Evolutionary conservation across 208 protist species (phyloP).

Genomic region (Leishmania arabica): DNA sequence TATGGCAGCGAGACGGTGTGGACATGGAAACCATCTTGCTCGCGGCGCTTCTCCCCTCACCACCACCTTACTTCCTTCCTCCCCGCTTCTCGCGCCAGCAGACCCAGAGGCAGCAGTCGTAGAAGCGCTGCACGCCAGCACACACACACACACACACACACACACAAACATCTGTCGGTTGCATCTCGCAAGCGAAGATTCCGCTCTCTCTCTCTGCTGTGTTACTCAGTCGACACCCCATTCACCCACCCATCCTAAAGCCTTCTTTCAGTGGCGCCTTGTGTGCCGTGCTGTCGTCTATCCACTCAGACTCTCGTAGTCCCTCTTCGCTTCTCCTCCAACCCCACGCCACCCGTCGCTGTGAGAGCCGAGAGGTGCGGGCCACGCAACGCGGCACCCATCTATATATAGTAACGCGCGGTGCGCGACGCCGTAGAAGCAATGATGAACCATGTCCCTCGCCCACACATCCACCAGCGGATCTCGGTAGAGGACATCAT

Average conservation of each 20-base stretch:
- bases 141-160: not conserved
- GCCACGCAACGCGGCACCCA: not conserved
- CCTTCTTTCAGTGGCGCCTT: not conserved
- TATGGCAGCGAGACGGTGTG: too few relatives aligned
- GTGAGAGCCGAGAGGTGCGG: not conserved
- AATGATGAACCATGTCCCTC: constrained; percentile 37
- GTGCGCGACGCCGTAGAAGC: not conserved
- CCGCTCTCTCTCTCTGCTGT: too few relatives aligned
- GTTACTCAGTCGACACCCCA: too few relatives aligned
- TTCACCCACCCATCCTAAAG: too few relatives aligned
- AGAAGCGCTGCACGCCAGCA: too few relatives aligned
- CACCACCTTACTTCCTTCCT: too few relatives aligned
- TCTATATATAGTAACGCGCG: not conserved
- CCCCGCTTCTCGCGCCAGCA: too few relatives aligned
- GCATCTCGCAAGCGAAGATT: too few relatives aligned
- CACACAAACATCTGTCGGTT: not conserved
- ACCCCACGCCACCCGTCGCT: not conserved
- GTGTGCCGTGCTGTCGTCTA: not conserved
- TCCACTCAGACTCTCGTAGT: not conserved
- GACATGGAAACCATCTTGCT: too few relatives aligned
- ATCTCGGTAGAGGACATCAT: constrained; percentile 42
- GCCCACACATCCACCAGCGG: constrained; percentile 17
- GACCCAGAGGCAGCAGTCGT: too few relatives aligned
- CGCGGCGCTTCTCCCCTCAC: too few relatives aligned
- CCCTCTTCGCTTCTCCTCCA: not conserved